A percentile compares a stretch with the other conserved stretches of the same genome.
phyloP scores from a whole-genome alignment of 2,329 filamentous ascomycete genomes.

The Leptodontidium sp. region DNA sequence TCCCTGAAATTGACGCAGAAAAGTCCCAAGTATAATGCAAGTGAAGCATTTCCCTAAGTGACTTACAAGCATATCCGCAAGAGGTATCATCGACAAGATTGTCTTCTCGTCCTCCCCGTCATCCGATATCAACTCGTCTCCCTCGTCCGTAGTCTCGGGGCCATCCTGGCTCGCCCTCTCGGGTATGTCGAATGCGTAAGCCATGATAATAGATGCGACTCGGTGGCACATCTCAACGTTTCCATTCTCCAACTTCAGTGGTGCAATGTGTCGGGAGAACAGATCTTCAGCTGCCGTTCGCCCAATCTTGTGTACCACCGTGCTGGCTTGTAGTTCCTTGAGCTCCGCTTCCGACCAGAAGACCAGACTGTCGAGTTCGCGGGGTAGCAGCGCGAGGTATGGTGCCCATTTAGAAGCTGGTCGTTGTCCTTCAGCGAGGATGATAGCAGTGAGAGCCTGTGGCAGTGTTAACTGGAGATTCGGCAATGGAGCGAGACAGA shows the following conservation, averaged over 20 bases:
- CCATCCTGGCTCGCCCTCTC: slow-evolving; percentile 46
- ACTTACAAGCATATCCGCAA: slow-evolving; percentile 29
- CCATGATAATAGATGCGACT: slow-evolving; percentile 75
- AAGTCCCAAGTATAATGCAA: not conserved
- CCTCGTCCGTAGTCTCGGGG: slow-evolving; percentile 55
- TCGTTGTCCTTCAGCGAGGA: slow-evolving; percentile 39
- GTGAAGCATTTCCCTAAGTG: not conserved
- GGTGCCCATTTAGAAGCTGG: slow-evolving; percentile 51
- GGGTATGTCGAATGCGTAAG: slow-evolving; percentile 73
- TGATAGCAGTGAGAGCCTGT: slow-evolving; percentile 43
- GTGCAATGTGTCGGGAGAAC: slow-evolving; percentile 62
- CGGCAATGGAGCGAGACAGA: not conserved
- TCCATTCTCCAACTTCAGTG: slow-evolving; percentile 56
- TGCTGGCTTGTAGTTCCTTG: slow-evolving; percentile 67
- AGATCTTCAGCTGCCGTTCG: slow-evolving; percentile 64
- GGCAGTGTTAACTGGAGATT: slow-evolving; percentile 22
- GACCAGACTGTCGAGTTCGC: slow-evolving; percentile 71
- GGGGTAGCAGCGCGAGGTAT: slow-evolving; percentile 69
- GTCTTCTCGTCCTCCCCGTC: slow-evolving; percentile 56
- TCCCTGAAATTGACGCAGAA: not conserved
- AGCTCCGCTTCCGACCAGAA: slow-evolving; percentile 72
- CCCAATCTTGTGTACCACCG: slow-evolving; percentile 71
- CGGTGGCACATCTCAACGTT: slow-evolving; percentile 60
- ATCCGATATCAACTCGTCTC: slow-evolving; percentile 55
- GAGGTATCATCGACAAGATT: slow-evolving; percentile 68